Conservation (phyloP, 2,329 filamentous ascomycete species). For the Aspergillus carbonarius region DNA sequence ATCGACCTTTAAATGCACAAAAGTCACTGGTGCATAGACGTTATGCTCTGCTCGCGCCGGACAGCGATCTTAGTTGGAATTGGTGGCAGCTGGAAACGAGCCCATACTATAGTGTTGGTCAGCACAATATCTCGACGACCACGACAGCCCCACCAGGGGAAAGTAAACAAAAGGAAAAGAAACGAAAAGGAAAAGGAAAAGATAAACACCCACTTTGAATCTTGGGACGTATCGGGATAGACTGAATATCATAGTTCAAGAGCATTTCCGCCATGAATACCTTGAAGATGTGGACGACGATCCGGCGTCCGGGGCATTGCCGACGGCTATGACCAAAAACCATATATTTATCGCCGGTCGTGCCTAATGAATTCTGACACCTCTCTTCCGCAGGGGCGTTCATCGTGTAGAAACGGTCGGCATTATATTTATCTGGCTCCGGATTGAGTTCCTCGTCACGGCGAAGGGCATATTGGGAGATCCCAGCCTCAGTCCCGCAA, state of each 20-base stretch:
- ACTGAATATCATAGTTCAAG: conserved; percentile 15
- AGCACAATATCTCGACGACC: neutral
- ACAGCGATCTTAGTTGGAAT: conserved; percentile 11
- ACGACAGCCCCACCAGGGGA: neutral
- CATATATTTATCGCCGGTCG: conserved; percentile 14
- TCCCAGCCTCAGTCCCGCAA: conserved; percentile 14
- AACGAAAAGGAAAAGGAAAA: too few species aligned
- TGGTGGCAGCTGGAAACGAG: conserved; percentile 16
- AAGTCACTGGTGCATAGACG: neutral
- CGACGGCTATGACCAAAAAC: conserved; percentile 17
- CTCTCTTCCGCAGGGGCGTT: conserved; percentile 1
- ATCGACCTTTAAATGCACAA: neutral
- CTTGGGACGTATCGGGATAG: conserved; percentile 9
- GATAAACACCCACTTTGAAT: conserved; percentile 9
- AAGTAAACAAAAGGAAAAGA: too few species aligned
- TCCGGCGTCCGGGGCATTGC: conserved; percentile 15
- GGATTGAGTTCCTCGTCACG: conserved; percentile 15
- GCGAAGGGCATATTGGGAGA: conserved; percentile 17
- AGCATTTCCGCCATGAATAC: conserved; percentile 14
- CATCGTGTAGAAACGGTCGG: conserved; percentile 12
- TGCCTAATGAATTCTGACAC: conserved; percentile 8
- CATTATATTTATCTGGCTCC: conserved; percentile 12
- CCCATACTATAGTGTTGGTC: conserved; percentile 10
- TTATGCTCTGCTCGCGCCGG: conserved; percentile 8
- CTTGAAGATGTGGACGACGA: conserved; percentile 15